Conservation (phyloP, 2,329 filamentous ascomycete genomes). For the Verticillium klebahnii region DNA sequence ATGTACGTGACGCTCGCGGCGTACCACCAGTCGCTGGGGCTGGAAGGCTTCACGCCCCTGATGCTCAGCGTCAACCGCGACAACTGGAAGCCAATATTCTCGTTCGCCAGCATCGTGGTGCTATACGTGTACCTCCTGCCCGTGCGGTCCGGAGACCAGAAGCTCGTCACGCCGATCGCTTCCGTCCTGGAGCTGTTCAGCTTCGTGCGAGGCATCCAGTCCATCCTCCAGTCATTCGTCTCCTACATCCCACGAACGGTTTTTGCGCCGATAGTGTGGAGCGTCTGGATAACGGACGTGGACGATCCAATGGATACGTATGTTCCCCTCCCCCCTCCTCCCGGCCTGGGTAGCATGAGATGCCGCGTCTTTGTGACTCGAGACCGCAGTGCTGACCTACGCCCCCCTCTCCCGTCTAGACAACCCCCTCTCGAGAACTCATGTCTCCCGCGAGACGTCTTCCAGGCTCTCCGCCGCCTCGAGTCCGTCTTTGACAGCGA, state of each 20-base stretch:
- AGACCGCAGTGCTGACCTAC: background rate
- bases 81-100: conserved; percentile 27
- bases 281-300: background rate
- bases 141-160: background rate
- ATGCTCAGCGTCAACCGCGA: conserved; percentile 13
- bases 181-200: conserved; percentile 4
- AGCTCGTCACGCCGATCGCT: background rate
- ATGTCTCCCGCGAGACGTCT: background rate
- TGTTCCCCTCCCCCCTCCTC: background rate
- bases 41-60: conserved; percentile 20
- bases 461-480: conserved; percentile 1
- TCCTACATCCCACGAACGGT: background rate
- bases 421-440: conserved; percentile 2
- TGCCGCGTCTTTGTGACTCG: too few relatives aligned
- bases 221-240: conserved; percentile 2
- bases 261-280: background rate
- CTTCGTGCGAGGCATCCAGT: conserved; percentile 5
- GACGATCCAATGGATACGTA: conserved; percentile 1
- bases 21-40: conserved; percentile 23
- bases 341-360: too few relatives aligned
- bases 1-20: conserved; percentile 20
- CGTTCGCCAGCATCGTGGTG: conserved; percentile 35
- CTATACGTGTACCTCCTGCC: conserved; percentile 5
- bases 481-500: background rate
- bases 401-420: background rate